Evolutionary conservation across 257 asterid species (phyloP), one percentile per base, ranked within the genome.

Genomic region (Apocynum venetum): DNA sequence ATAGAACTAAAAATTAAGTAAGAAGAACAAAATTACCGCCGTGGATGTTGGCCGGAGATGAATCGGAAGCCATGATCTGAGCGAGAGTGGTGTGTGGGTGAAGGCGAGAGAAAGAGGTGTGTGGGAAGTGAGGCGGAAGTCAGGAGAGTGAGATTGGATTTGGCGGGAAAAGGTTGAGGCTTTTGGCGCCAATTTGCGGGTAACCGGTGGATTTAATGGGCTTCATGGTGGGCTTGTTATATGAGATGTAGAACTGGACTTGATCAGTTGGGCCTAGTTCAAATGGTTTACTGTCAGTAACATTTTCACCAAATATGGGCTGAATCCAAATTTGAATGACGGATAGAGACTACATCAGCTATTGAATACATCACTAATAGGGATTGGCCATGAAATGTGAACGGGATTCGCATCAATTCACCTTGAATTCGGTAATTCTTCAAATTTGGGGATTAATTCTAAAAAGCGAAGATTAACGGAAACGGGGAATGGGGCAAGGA

Each of bases 31-130:
- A 68, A 75, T 77, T 87, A 92, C 98, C 93, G 41, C 80, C 89
- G 40, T 53, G 86, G 66, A 64, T 46, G 79, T 83, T 80, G 36
- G 76, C 72, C 53, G 96, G 97, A 82, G 97, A 88, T 9, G 96
- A 91, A 80, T 89, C 96, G 80, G 97, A 92, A 82, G 92, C 97
- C 98, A 92, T 94, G 13, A 38, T 20, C 73, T 60, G 71, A 74
- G 35, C 4, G 35, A 20, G 64, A 6, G 31, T 44, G 53, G 67
- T 12, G 61, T 25, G 19, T 57, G n/a, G 8, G 8, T 65, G 55
- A 55, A 17, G n/a, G 55, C 1, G 70, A 5, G 74, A 13, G 81
- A 31, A 41, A 44, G 31, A 25, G 31, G 31, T 25, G 31, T 25
- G 31, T 25, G 31, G 31, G 74, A 8, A 51, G 66, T 64, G 77